These are phyloP conservation scores for Botrytis galanthina DNA, from an alignment of 2,329 filamentous ascomycete species.

Conservation along the genomic window DNA sequence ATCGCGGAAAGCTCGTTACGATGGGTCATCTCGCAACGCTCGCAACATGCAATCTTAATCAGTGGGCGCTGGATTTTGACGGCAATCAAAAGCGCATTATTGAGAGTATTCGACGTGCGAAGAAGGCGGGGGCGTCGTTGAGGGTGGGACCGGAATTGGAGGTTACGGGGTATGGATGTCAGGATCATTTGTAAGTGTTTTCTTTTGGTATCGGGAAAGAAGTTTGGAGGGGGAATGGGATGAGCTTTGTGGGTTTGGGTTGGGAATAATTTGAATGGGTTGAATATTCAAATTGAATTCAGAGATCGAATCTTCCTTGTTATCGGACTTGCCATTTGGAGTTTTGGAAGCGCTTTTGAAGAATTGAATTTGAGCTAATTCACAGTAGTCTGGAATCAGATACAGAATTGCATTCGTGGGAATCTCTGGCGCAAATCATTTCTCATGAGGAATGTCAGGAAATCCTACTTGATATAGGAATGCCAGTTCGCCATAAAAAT, in stretches of 20 bases:
- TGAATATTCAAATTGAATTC: not conserved
- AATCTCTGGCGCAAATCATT: slow-evolving; percentile 54
- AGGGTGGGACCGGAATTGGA: slow-evolving; percentile 51
- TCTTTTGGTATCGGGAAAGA: accelerated
- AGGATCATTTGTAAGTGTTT: slow-evolving; percentile 49
- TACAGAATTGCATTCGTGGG: slow-evolving; percentile 48
- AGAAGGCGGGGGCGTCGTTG: slow-evolving; percentile 53
- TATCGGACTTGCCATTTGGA: not conserved
- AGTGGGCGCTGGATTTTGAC: slow-evolving; percentile 21
- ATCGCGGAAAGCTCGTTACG: not conserved
- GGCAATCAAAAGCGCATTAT: slow-evolving; percentile 50
- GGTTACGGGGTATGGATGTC: slow-evolving; percentile 53
- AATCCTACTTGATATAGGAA: slow-evolving; percentile 64
- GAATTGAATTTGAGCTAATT: slow-evolving; percentile 21
- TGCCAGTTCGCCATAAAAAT: slow-evolving; percentile 61
- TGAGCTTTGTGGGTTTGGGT: not conserved
- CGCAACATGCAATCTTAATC: slow-evolving; percentile 17
- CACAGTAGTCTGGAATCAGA: slow-evolving; percentile 41
- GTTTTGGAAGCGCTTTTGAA: not conserved
- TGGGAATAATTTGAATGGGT: not conserved
- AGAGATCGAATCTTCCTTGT: not conserved
- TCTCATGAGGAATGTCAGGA: slow-evolving; percentile 57
- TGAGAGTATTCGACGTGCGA: slow-evolving; percentile 55
- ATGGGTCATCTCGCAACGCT: slow-evolving; percentile 20
- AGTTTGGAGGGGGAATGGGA: not conserved